Evolutionary conservation across 768 basidiomycete genomes (phyloP), one percentile per base, ranked within the genome.

Genomic region (Dacryopinax primogenitus): DNA sequence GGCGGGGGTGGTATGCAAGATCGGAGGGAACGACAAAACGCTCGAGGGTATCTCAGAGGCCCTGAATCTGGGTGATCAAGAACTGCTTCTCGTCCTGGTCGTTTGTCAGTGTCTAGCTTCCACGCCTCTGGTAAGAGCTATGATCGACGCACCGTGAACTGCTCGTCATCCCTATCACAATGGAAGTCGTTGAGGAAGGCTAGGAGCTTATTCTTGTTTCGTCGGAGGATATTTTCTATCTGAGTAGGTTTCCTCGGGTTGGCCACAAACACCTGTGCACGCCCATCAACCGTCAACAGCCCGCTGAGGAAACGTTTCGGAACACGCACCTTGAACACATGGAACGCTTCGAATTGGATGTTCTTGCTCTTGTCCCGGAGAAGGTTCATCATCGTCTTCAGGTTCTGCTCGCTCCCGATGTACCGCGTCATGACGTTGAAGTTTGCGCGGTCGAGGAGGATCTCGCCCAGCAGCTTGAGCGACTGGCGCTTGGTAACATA

Each of bases 351-450:
- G 65, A 98, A 99, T 75, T 99, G 96, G 51, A 99, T 98, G 76
- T 99, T 99, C 81, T 92, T 91, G 82, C 94, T 97, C 83, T 94
- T 96, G 74, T 97, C 92, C 67, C 94, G 83, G 65, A 99, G 79
- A 65, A 98, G 82, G 76, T 98, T 98, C 96, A 99, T 99, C 92
- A 99, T 96, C 87, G 95, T 91, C 86, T 98, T 97, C 68, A 99
- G 81, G 74, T 98, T 99, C 32, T 86, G 87, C 73, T 97, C 96
- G 71, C 86, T 87, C 9, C 91, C 84, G 70, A 99, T 99, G 74
- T 98, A 99, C 6, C 87, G 84, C 0, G 96, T 98, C 96, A 99
- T 99, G 72, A 98, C 91, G 69, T 82, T 92, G 80, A 97, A 98
- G 76, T 99, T 99, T 58, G 93, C 92, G 32, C 96, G 86, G 77